Evolutionary conservation across 805 yeast species (phyloP).

Genomic region (Suhomyces vadensis): DNA sequence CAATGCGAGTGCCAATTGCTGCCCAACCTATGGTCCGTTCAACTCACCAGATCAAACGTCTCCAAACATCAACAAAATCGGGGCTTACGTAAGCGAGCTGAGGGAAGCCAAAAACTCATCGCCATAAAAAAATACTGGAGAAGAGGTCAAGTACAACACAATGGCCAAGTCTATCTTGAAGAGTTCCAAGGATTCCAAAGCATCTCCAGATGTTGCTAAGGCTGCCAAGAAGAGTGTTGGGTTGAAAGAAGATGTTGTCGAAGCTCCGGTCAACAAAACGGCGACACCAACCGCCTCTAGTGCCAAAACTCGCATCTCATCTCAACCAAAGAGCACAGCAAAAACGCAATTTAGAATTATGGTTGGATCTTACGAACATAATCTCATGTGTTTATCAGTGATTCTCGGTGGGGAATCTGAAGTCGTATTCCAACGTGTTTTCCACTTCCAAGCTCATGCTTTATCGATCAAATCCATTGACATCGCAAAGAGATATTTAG

Average conservation of each 20-base stretch:
- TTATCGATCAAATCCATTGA: constrained; percentile 85
- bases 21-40: no score
- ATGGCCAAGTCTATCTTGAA: constrained; percentile 2
- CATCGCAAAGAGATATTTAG: constrained; percentile 77
- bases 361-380: constrained; percentile 96
- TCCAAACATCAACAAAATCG: background rate
- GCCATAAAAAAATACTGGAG: background rate
- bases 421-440: constrained; percentile 85
- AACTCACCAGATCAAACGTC: constrained; percentile 1
- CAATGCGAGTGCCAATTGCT: no score
- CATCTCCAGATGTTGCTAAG: background rate
- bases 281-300: no score
- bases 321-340: background rate
- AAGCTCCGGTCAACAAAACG: no score
- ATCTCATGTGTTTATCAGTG: constrained; percentile 77
- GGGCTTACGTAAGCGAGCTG: constrained; percentile 2
- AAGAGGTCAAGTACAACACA: background rate
- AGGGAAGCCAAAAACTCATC: background rate
- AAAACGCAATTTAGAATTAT: constrained; percentile 65
- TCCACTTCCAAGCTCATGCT: constrained; percentile 94
- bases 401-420: constrained; percentile 45
- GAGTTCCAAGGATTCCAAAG: background rate
- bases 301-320: background rate
- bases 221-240: background rate
- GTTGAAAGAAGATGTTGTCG: background rate